Conservation (phyloP, 2,329 filamentous ascomycete species). For the Fusarium tupiense region DNA sequence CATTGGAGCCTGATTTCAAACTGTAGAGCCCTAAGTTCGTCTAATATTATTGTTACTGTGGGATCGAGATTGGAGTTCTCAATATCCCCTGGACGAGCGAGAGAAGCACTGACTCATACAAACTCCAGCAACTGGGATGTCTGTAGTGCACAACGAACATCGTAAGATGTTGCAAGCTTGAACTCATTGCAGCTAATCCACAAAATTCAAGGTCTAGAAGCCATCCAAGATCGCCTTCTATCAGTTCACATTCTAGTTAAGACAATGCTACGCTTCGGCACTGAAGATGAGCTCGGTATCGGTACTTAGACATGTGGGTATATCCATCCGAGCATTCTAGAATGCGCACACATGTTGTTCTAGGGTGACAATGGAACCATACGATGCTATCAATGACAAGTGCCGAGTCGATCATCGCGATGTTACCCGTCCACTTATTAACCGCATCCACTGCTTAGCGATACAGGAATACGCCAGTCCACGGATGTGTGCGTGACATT, state of each 20-base stretch:
- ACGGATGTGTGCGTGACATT: neutral
- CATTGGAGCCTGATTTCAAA: neutral
- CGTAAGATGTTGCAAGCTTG: neutral
- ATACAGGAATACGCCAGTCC: neutral
- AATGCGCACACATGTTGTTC: neutral
- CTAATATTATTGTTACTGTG: neutral
- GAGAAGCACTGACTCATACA: constrained; percentile 6
- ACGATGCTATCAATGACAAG: neutral
- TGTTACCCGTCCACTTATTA: neutral
- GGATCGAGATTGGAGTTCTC: neutral
- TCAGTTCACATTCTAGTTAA: neutral
- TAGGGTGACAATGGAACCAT: neutral
- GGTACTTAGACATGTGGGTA: neutral
- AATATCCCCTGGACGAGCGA: neutral
- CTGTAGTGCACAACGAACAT: neutral
- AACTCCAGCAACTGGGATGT: neutral
- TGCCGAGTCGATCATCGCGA: neutral
- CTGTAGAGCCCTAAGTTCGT: neutral
- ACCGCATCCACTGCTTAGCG: neutral
- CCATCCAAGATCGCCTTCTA: neutral
- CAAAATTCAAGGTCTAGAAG: neutral
- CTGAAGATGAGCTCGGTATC: neutral
- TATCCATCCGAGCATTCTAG: neutral
- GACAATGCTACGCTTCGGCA: neutral
- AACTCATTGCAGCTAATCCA: neutral